These are phyloP conservation scores for Eucalyptus cloeziana DNA, from an alignment of 345 rosid genomes.

Conservation along the genomic window DNA sequence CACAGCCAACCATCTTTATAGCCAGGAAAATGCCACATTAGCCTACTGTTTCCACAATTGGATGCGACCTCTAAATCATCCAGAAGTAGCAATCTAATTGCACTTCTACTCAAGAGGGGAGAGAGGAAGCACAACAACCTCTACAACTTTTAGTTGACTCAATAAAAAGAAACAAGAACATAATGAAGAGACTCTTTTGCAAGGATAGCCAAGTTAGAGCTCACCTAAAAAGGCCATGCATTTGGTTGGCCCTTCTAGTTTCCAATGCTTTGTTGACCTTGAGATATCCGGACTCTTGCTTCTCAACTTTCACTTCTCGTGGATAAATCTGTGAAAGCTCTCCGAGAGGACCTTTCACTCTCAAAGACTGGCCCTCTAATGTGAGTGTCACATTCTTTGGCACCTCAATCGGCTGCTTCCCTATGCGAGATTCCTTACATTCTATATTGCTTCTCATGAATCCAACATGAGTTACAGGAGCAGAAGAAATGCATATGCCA, in stretches of 20 bases:
- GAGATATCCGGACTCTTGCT: conserved; percentile 51
- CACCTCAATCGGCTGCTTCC: conserved; percentile 73
- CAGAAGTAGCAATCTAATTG: background rate
- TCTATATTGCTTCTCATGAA: conserved; percentile 41
- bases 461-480: conserved; percentile 19
- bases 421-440: conserved; percentile 92
- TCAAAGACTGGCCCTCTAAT: conserved; percentile 55
- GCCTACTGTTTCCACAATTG: background rate
- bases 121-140: background rate
- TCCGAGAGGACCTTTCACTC: conserved; percentile 88
- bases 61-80: background rate
- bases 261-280: conserved; percentile 64
- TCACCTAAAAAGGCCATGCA: conserved; percentile 98
- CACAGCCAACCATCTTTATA: background rate
- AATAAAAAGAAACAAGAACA: background rate
- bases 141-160: background rate
- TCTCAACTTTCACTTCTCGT: conserved; percentile 60
- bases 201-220: background rate
- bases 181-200: background rate
- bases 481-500: conserved; percentile 18
- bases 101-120: background rate
- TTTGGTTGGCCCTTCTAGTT: conserved; percentile 88
- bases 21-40: background rate
- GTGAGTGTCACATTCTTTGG: conserved; percentile 69
- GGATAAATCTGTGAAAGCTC: conserved; percentile 70